Evolutionary conservation across 306 rosid species (phyloP).

Genomic region (Arachis stenosperma): DNA sequence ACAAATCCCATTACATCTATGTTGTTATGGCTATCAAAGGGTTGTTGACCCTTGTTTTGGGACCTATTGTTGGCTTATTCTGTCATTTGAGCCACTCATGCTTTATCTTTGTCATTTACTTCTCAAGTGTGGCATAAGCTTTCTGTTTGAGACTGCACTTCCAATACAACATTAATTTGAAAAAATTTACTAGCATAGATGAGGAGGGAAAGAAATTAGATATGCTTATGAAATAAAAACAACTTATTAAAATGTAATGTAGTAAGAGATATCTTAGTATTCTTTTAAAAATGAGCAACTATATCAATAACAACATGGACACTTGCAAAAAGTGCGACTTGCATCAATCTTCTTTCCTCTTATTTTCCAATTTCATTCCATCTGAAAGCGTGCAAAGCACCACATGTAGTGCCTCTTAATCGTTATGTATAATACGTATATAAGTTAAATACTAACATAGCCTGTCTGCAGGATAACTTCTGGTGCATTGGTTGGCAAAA

Average conservation of each 20-base stretch:
- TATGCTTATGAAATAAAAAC: background rate
- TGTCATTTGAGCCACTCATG: constrained; percentile 8
- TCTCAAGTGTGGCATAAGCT: constrained; percentile 21
- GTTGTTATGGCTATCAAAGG: constrained; percentile 18
- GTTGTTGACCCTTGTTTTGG: constrained; percentile 26
- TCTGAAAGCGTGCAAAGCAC: constrained; percentile 11
- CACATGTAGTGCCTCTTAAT: constrained; percentile 13
- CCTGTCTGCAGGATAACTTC: constrained; percentile 65
- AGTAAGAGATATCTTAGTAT: background rate
- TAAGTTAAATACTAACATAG: constrained; percentile 31
- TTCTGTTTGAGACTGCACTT: constrained; percentile 25
- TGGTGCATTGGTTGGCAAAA: constrained; percentile 99
- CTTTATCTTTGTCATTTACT: constrained; percentile 5
- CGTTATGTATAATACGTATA: constrained; percentile 4
- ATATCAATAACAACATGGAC: background rate
- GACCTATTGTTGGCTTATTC: constrained; percentile 26
- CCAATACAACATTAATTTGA: constrained; percentile 7
- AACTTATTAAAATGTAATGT: background rate
- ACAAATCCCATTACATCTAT: constrained; percentile 4
- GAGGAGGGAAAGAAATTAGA: background rate
- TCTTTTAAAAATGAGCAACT: background rate
- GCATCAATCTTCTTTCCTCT: constrained; percentile 5
- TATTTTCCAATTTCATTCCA: constrained; percentile 22
- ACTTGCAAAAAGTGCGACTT: background rate
- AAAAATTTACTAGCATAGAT: background rate